These are phyloP conservation scores for Phaeotremella fagi DNA, from an alignment of 768 basidiomycete species.

Conservation along the genomic window DNA sequence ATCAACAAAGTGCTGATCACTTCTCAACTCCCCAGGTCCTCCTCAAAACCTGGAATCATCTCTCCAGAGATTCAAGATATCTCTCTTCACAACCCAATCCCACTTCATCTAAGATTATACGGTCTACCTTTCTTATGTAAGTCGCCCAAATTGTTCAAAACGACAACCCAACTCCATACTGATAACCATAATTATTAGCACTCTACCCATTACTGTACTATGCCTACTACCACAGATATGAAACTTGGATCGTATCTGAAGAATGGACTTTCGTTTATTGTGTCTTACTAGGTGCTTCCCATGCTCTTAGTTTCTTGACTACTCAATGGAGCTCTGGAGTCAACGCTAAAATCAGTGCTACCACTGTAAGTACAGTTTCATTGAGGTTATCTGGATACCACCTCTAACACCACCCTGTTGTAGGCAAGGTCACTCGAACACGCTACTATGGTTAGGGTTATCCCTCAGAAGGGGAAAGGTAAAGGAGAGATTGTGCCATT, in stretches of 20 bases:
- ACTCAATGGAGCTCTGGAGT: constrained; percentile 84
- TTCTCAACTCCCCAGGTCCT: background rate
- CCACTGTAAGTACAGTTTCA: constrained; percentile 61
- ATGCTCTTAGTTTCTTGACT: constrained; percentile 85
- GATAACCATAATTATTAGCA: constrained; percentile 5
- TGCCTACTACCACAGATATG: constrained; percentile 86
- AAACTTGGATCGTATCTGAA: constrained; percentile 82
- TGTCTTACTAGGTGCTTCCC: constrained; percentile 73
- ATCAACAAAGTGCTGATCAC: background rate
- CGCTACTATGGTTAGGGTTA: constrained; percentile 74
- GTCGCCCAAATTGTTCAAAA: no score
- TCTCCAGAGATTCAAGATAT: constrained; percentile 48
- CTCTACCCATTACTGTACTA: constrained; percentile 56
- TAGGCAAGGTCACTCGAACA: constrained; percentile 63
- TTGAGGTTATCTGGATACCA: no score
- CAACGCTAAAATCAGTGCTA: constrained; percentile 72
- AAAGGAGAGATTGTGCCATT: constrained; percentile 82
- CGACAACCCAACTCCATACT: background rate
- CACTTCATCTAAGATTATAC: constrained; percentile 45
- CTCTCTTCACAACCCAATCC: constrained; percentile 50
- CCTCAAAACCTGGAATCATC: constrained; percentile 28
- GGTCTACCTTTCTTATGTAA: constrained; percentile 48
- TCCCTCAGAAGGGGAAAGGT: constrained; percentile 75
- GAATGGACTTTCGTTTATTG: constrained; percentile 98
- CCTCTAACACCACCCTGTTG: no score